Conservation (phyloP, 495 filamentous ascomycete genomes). For the Penicillium egyptiacum region DNA sequence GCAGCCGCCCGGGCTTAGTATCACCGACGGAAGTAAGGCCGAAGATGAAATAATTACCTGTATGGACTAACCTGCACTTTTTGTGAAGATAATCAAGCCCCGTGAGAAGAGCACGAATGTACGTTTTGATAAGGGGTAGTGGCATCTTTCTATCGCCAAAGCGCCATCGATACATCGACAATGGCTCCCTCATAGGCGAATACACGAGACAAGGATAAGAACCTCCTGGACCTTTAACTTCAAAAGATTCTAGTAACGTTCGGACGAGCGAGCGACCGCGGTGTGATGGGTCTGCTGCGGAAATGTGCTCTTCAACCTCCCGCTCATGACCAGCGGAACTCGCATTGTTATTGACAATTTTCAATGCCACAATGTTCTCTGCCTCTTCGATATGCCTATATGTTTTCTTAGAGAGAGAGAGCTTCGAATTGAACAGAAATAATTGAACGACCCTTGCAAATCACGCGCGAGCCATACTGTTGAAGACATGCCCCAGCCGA, state of each 20-base stretch:
- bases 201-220: slow-evolving; percentile 41
- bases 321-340: slow-evolving; percentile 39
- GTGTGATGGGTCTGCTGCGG: slow-evolving; percentile 34
- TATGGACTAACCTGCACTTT: slow-evolving; percentile 40
- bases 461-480: slow-evolving; percentile 46
- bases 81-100: slow-evolving; percentile 49
- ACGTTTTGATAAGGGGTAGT: slow-evolving; percentile 38
- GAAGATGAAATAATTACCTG: slow-evolving; percentile 29
- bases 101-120: slow-evolving; percentile 41
- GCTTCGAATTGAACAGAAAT: slow-evolving; percentile 20
- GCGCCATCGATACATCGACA: slow-evolving; percentile 37
- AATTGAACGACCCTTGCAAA: slow-evolving; percentile 29
- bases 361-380: slow-evolving; percentile 43
- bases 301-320: slow-evolving; percentile 38
- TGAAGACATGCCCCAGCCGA: slow-evolving; percentile 45
- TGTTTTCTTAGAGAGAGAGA: slow-evolving; percentile 32
- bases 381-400: slow-evolving; percentile 34
- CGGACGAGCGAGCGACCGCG: slow-evolving; percentile 30
- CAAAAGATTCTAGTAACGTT: slow-evolving; percentile 33
- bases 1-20: slow-evolving; percentile 26
- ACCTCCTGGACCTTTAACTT: slow-evolving; percentile 28
- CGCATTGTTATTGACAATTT: slow-evolving; percentile 38
- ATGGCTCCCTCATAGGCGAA: slow-evolving; percentile 39
- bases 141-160: slow-evolving; percentile 32
- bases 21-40: slow-evolving; percentile 20